Evolutionary conservation across 306 rosid genomes (phyloP), one percentile per base, ranked within the genome.

Genomic region (Sechiopsis laciniata): DNA sequence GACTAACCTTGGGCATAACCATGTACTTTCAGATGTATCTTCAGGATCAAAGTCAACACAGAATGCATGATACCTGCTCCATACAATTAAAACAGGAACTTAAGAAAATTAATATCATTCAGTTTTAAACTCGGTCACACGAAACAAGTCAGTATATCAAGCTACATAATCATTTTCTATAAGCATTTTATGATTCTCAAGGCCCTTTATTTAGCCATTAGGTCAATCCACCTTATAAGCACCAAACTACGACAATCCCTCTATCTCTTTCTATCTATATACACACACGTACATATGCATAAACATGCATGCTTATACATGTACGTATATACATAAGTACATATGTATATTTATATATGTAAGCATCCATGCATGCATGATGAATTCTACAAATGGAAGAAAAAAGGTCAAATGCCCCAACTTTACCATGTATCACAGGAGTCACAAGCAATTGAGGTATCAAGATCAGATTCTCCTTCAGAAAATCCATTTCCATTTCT

Each of bases 401-500:
- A 67, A 74, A 54, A 57, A 57, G 48, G 46, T 10, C 69, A 60
- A 68, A 48, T 1, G 61, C 71, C 70, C 71, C 59, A 68, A 64
- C 53, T 75, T 82, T 83, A 89, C 97, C 99, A 94, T 68, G 82
- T 77, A 71, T 94, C 97, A 78, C 99, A 94, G 66, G 95, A 94
- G 85, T 94, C 99, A 72, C 99, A 94, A 22, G 99, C 99, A 74
- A 94, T 94, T 66, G 99, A 94, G 67, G 97, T 94, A 80, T 91
- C 97, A 15, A 89, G 88, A 85, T 78, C 78, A 55, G 91, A 74
- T 88, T 88, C 90, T 77, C 78, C 97, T 77, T 86, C 95, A 72
- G 72, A 58, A 45, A 74, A 75, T 51, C 78, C 81, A 74, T 75
- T 78, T 61, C 88, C 96, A 81, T 78, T 88, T 76, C 96, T 90